Base-by-base conservation (phyloP, 371 early-diverging fungal genomes). In the Actinomortierella ambigua region DNA sequence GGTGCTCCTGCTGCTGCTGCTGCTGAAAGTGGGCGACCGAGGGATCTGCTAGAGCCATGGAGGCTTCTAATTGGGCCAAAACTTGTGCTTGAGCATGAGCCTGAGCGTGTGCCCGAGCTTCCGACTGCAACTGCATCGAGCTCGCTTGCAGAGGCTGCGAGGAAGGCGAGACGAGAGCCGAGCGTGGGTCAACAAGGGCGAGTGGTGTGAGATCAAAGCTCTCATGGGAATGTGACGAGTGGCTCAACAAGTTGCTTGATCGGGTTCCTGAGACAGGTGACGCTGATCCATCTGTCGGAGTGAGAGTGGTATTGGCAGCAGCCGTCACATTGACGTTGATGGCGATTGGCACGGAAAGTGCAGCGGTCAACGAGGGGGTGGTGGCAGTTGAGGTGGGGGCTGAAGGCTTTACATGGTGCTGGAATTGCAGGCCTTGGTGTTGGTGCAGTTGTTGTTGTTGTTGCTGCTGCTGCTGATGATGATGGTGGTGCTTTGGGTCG, bases 401-500 rank as follows among this genome's bases (percentile, higher is more conserved):
- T 6, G 34, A 34, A 34, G 34, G 34, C 34, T 34, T 34, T 11
- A 34, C 34, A 34, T 34, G 4, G 34, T 34, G 34, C 11, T 34
- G 34, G 34, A 34, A 34, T 11, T 34, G 34, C 11, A 6, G 34
- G 11, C 34, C 11, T 11, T 11, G 34, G 4, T 34, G 34, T 11
- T 34, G 34, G 4, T 34, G 22, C 48, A 48, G 18, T 18, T 53
- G 34, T 41, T 73, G 66, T 17, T 39, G 53, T 22, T 57, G 59
- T 52, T 63, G n/a, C n/a, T 34, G 34, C 34, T 34, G 34, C 11
- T 34, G 22, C 48, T 18, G 18, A 11, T 53, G 34, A 29, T 73
- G 66, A 14, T 39, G 53, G 23, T 57, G 59, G 52, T 63, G 75
- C 55, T 73, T 73, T 28, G 68, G 68, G 49, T 66, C 75, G 13